These are phyloP conservation scores for Fusarium circinatum DNA, from an alignment of 2,329 filamentous ascomycete genomes.

Conservation along the genomic window DNA sequence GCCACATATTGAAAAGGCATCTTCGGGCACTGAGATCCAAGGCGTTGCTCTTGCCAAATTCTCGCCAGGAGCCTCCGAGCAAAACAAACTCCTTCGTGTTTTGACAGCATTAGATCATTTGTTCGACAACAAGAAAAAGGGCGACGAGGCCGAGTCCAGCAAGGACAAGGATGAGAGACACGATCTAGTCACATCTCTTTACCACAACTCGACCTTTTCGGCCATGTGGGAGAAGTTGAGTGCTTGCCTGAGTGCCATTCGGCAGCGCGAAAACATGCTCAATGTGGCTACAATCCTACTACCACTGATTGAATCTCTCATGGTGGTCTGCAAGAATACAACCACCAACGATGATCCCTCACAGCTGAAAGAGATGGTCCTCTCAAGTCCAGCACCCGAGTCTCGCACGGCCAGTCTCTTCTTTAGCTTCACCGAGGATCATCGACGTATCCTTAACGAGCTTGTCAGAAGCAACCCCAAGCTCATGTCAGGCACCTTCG, in stretches of 20 bases:
- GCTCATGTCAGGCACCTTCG: conserved; percentile 98
- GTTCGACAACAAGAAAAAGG: conserved; percentile 82
- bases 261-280: conserved; percentile 92
- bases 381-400: conserved; percentile 80
- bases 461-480: conserved; percentile 97
- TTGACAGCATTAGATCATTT: conserved; percentile 95
- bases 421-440: conserved; percentile 97
- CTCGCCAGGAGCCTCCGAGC: conserved; percentile 93
- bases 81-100: conserved; percentile 93
- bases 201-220: conserved; percentile 90
- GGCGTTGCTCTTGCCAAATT: conserved; percentile 94
- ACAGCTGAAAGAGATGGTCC: conserved; percentile 72
- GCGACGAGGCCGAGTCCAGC: conserved; percentile 60
- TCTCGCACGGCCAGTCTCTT: conserved; percentile 88
- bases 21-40: conserved; percentile 93
- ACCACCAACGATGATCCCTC: conserved; percentile 75
- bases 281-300: conserved; percentile 96
- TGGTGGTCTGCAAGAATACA: conserved; percentile 99
- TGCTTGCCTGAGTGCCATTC: conserved; percentile 86
- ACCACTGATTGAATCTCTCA: conserved; percentile 93
- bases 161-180: conserved; percentile 73
- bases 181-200: conserved; percentile 86
- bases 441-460: conserved; percentile 97
- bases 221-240: conserved; percentile 93
- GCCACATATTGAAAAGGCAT: conserved; percentile 85